Base-by-base conservation (phyloP, 2,329 filamentous ascomycete genomes). In the Aciculosporium take region DNA sequence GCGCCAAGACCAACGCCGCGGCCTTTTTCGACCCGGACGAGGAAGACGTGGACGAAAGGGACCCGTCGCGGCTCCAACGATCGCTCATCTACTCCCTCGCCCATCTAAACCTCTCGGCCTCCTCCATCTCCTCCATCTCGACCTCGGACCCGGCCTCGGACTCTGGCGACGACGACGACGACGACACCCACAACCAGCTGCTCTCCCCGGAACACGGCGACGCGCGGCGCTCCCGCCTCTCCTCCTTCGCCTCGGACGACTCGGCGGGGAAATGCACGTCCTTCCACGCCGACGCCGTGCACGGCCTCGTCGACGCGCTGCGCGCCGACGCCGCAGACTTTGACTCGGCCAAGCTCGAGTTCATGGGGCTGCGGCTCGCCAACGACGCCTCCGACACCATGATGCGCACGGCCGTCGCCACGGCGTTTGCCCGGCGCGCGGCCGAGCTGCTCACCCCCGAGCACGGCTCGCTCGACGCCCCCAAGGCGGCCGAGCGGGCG, bases 301-400 rank as follows among this genome's bases (percentile, higher is more conserved):
- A 79, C 48, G 89, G 85, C 46, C 74, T 96, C n/a, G 72, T 88
- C 46, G 88, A 95, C 53, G 84, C 86, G 20, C 70, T 96, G 32
- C 80, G 82, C 39, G 81, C 79, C 18, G 76, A 79, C 10, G 74
- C 76, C 12, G 75, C 78, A 9, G 84, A 93, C 56, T 91, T 94
- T 48, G 88, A 94, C 53, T 70, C 69, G 2, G 74, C 76, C 38
- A 86, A 89, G 57, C 74, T 96, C 27, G 91, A 98, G 58, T 83
- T 98, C 47, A 94, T 88, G 67, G 84, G 86, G 36, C 70, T 96
- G n/a, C 81, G 89, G 9, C 84, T 98, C 59, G 82, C 81, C 41
- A 85, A 84, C 53, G 86, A 96, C 54, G 91, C 91, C 2, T 88
- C 86, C 1, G 89, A 94, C 54, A 74, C 81, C 49, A 83, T 91